Evolutionary conservation across 1,139 yeast genomes (phyloP).

Genomic region (Hemisphaericaspora subhashii): DNA sequence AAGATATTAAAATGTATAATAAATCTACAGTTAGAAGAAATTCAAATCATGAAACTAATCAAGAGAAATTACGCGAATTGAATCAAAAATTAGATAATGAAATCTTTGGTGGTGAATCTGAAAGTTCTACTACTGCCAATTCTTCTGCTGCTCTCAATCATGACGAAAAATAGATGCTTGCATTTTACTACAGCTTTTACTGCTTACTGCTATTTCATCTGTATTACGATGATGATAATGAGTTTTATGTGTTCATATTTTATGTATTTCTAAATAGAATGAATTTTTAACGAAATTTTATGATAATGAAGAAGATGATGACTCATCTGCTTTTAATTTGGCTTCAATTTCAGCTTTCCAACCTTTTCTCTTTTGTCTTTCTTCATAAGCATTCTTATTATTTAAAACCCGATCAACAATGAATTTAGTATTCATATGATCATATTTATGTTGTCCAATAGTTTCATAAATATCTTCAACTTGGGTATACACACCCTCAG

Average conservation of each 20-base stretch:
- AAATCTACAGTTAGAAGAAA: conserved; percentile 35
- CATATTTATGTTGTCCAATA: conserved; percentile 57
- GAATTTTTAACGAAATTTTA: conserved; percentile 2
- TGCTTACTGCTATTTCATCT: not conserved
- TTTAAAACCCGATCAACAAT: conserved; percentile 69
- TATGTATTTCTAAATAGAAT: conserved; percentile 2
- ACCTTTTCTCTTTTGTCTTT: conserved; percentile 75
- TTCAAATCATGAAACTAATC: conserved; percentile 40
- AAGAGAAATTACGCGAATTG: conserved; percentile 25
- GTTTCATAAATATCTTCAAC: conserved; percentile 42
- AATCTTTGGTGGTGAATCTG: conserved; percentile 7
- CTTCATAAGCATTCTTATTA: conserved; percentile 69
- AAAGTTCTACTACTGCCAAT: not conserved
- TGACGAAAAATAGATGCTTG: conserved; percentile 2
- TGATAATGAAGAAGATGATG: conserved; percentile 3
- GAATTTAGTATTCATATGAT: conserved; percentile 58
- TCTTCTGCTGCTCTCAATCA: no score
- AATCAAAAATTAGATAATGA: conserved; percentile 25
- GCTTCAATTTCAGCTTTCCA: conserved; percentile 57
- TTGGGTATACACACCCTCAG: conserved; percentile 39
- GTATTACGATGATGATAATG: not conserved
- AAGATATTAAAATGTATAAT: conserved; percentile 25
- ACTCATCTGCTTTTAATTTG: conserved; percentile 24
- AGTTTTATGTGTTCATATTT: not conserved
- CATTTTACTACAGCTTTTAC: not conserved